Conservation (phyloP, 768 basidiomycete genomes). For the Hericium coralloides region DNA sequence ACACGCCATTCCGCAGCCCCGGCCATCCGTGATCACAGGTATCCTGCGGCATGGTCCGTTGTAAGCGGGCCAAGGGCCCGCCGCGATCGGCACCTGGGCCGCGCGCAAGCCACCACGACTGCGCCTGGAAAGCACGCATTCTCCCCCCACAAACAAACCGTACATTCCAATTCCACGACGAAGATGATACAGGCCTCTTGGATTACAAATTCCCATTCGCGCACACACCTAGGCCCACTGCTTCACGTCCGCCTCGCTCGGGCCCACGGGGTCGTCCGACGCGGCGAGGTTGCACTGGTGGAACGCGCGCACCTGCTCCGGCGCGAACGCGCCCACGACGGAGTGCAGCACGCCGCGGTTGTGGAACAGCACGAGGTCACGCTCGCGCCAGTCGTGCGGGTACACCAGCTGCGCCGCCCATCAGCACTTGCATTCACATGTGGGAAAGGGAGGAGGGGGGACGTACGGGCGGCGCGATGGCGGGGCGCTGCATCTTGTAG, state of each 20-base stretch:
- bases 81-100: too few species aligned
- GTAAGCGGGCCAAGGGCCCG: too few species aligned
- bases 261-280: conserved; percentile 61
- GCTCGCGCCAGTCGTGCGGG: conserved; percentile 66
- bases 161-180: too few species aligned
- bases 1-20: too few species aligned
- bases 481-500: conserved; percentile 85
- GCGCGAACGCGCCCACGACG: conserved; percentile 67
- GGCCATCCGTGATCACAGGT: too few species aligned
- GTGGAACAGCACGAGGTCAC: conserved; percentile 79
- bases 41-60: too few species aligned
- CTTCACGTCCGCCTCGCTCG: conserved; percentile 56
- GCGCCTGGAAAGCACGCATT: too few species aligned
- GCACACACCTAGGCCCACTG: conserved; percentile 37
- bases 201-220: not conserved
- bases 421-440: not conserved
- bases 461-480: conserved; percentile 68
- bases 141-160: too few species aligned
- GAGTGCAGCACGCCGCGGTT: conserved; percentile 77
- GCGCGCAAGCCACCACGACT: too few species aligned
- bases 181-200: too few species aligned
- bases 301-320: conserved; percentile 63
- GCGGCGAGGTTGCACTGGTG: conserved; percentile 88
- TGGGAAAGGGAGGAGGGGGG: not conserved
- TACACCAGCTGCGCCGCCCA: conserved; percentile 53